phyloP scores from a whole-genome alignment of 2,329 filamentous ascomycete species.

The Immersiporthe knoxdaviesiana region DNA sequence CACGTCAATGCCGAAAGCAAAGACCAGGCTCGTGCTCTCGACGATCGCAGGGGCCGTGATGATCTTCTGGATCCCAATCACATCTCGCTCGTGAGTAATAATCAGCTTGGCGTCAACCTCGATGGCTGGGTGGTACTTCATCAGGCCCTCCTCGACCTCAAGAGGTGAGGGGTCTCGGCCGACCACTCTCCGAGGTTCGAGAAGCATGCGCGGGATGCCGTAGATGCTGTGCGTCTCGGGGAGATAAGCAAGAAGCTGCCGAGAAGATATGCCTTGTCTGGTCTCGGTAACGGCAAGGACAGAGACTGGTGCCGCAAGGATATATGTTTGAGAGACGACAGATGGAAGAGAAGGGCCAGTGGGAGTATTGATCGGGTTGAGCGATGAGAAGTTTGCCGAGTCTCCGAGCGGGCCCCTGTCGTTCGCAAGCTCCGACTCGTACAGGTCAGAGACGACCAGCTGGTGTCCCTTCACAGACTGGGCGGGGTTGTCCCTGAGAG shows the following conservation, averaged over 20 bases:
- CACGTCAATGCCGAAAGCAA: slow-evolving; percentile 86
- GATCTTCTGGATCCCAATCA: slow-evolving; percentile 74
- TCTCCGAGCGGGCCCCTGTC: slow-evolving; percentile 79
- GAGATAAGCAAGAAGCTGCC: slow-evolving; percentile 79
- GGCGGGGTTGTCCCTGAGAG: slow-evolving; percentile 56
- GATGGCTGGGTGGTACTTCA: slow-evolving; percentile 74
- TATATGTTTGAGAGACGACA: slow-evolving; percentile 77
- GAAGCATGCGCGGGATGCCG: slow-evolving; percentile 74
- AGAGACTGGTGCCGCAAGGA: slow-evolving; percentile 78
- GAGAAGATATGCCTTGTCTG: slow-evolving; percentile 85
- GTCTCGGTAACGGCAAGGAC: slow-evolving; percentile 86
- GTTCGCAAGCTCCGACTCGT: slow-evolving; percentile 81
- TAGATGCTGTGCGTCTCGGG: slow-evolving; percentile 74
- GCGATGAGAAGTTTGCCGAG: slow-evolving; percentile 74
- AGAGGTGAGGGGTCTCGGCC: slow-evolving; percentile 79
- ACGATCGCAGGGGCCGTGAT: slow-evolving; percentile 77
- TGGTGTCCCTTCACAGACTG: slow-evolving; percentile 79
- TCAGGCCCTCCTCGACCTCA: slow-evolving; percentile 83
- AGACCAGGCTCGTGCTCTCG: slow-evolving; percentile 89
- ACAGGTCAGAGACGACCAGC: slow-evolving; percentile 83
- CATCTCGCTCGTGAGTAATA: slow-evolving; percentile 80
- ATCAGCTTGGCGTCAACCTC: slow-evolving; percentile 83
- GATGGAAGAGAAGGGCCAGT: slow-evolving; percentile 67
- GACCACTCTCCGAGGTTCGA: slow-evolving; percentile 86
- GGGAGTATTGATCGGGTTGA: slow-evolving; percentile 64